Conservation (phyloP, 2,329 filamentous ascomycete species). For the Coniochaeta sp. region DNA sequence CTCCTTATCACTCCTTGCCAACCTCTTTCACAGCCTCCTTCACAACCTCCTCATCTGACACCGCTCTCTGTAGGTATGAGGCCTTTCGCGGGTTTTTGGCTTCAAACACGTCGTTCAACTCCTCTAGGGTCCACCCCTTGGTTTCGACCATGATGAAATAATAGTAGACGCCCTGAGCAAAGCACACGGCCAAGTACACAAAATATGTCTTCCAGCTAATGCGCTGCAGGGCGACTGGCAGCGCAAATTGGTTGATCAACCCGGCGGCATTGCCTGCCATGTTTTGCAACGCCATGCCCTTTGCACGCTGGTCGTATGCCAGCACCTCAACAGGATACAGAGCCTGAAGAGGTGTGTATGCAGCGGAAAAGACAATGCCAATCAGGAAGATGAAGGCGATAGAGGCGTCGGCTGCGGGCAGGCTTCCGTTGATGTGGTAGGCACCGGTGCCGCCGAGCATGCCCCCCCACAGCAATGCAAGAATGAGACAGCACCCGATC, state of each 20-base stretch:
- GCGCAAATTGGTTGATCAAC: slow-evolving; percentile 42
- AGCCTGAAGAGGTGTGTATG: slow-evolving; percentile 41
- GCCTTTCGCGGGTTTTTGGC: neutral
- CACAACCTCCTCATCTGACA: neutral
- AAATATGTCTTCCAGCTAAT: slow-evolving; percentile 26
- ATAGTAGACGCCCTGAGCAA: neutral
- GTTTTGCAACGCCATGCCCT: slow-evolving; percentile 37
- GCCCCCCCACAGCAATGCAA: slow-evolving; percentile 33
- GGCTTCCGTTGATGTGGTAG: slow-evolving; percentile 21
- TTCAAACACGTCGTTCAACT: neutral
- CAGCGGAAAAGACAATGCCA: slow-evolving; percentile 42
- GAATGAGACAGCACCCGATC: slow-evolving; percentile 20
- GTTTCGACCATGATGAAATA: slow-evolving; percentile 3
- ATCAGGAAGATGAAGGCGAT: slow-evolving; percentile 42
- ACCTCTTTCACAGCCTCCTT: neutral
- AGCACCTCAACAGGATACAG: slow-evolving; percentile 39
- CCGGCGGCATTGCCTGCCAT: slow-evolving; percentile 36
- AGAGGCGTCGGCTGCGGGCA: slow-evolving; percentile 32
- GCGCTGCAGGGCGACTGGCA: slow-evolving; percentile 35
- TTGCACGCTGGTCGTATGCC: slow-evolving; percentile 40
- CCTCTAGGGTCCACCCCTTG: neutral
- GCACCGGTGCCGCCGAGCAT: slow-evolving; percentile 4
- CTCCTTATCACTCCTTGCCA: too few relatives aligned
- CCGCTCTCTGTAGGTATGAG: neutral
- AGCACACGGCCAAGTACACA: neutral